Conservation (phyloP, 2,329 filamentous ascomycete genomes). For the Venturiaceae sp. region DNA sequence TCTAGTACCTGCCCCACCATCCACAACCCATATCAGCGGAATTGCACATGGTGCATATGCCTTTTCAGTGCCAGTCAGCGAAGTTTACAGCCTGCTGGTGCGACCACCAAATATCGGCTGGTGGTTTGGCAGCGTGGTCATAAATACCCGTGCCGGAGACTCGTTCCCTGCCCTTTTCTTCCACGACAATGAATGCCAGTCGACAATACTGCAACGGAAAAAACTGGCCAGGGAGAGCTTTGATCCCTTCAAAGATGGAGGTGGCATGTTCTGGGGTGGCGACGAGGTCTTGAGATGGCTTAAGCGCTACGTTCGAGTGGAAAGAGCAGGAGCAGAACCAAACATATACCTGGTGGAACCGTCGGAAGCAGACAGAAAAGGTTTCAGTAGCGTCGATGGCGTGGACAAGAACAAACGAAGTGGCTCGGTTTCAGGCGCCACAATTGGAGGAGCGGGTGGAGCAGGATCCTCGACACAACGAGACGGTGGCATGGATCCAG, state of each 20-base stretch:
- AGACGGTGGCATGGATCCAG: conserved; percentile 79
- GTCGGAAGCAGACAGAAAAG: conserved; percentile 68
- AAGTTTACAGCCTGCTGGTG: conserved; percentile 84
- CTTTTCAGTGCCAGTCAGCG: conserved; percentile 82
- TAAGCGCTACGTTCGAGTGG: conserved; percentile 70
- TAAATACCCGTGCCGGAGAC: conserved; percentile 84
- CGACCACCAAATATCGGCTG: conserved; percentile 88
- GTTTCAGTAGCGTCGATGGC: conserved; percentile 53
- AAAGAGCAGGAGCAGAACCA: conserved; percentile 75
- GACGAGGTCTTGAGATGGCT: conserved; percentile 92
- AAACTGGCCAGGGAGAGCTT: conserved; percentile 74
- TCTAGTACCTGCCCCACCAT: conserved; percentile 84
- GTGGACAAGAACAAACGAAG: conserved; percentile 21
- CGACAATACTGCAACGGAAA: conserved; percentile 89
- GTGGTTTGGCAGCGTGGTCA: conserved; percentile 95
- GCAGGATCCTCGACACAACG: conserved; percentile 22
- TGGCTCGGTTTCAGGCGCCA: conserved; percentile 1
- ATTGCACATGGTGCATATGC: conserved; percentile 74
- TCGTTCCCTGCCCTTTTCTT: conserved; percentile 96
- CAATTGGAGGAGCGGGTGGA: conserved; percentile 17
- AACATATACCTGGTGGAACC: conserved; percentile 90
- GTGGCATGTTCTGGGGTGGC: conserved; percentile 93
- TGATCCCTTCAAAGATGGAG: conserved; percentile 77
- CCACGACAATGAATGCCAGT: conserved; percentile 93
- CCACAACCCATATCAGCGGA: conserved; percentile 65